Percentiles rank a stretch among this genome's conserved stretches.
These are phyloP conservation scores for Ramaria rubella DNA, from an alignment of 768 basidiomycete genomes.

Conservation along the genomic window DNA sequence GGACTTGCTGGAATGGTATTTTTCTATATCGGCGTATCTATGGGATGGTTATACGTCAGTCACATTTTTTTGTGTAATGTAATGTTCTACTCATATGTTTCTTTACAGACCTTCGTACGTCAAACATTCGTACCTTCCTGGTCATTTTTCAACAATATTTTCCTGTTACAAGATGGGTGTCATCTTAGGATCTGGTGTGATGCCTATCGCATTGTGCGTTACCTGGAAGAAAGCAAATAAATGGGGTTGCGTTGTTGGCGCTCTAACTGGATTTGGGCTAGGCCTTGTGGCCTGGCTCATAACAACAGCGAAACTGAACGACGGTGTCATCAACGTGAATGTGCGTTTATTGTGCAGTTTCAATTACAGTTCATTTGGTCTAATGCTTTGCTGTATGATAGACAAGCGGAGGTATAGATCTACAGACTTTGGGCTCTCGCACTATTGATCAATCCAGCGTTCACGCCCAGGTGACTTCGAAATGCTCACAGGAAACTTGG, in stretches of 20 bases:
- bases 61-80: neutral
- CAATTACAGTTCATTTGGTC: neutral
- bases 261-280: constrained; percentile 58
- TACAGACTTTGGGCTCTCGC: too few species aligned
- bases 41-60: constrained; percentile 90
- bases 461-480: constrained; percentile 45
- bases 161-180: constrained; percentile 59
- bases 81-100: neutral
- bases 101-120: constrained; percentile 50
- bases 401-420: constrained; percentile 47
- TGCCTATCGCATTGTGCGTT: constrained; percentile 79
- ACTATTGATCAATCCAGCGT: too few species aligned
- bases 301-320: constrained; percentile 65
- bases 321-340: constrained; percentile 61
- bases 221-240: constrained; percentile 85
- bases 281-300: constrained; percentile 84
- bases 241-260: constrained; percentile 72
- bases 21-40: constrained; percentile 83
- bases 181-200: constrained; percentile 77
- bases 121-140: constrained; percentile 12
- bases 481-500: constrained; percentile 90
- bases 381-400: constrained; percentile 12
- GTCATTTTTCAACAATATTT: too few species aligned
- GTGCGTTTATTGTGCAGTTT: constrained; percentile 32
- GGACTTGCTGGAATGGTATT: constrained; percentile 81